Percentiles rank a stretch among this genome's conserved stretches.
Evolutionary conservation across 306 rosid species (phyloP).

Genomic region (Inga laurina): DNA sequence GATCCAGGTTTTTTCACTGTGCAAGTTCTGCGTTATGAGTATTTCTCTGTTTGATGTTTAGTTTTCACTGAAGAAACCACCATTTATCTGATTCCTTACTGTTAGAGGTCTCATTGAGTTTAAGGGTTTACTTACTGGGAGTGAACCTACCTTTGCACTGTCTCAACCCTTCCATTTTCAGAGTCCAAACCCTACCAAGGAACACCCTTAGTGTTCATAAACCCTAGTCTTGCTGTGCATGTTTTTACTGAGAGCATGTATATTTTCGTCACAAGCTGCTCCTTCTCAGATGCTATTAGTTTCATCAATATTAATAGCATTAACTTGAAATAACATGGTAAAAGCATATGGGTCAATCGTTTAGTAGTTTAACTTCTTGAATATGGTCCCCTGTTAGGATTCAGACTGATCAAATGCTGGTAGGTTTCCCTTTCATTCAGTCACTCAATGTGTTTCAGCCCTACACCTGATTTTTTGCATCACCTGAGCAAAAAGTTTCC

Average conservation of each 20-base stretch:
- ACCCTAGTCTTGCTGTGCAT: constrained; percentile 10
- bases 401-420: constrained; percentile 20
- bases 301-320: background rate
- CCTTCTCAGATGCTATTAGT: background rate
- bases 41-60: constrained; percentile 17
- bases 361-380: constrained; percentile 22
- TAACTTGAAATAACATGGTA: background rate
- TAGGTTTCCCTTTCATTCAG: constrained; percentile 13
- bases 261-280: constrained; percentile 13
- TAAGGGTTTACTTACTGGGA: constrained; percentile 5
- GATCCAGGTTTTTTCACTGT: constrained; percentile 26
- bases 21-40: constrained; percentile 24
- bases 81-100: constrained; percentile 4
- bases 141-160: constrained; percentile 8
- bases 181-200: background rate
- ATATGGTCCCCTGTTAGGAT: constrained; percentile 28
- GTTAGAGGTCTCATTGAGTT: background rate
- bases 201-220: constrained; percentile 2
- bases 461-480: constrained; percentile 22
- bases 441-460: constrained; percentile 19
- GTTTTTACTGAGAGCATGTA: background rate
- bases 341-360: background rate
- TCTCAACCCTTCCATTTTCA: background rate
- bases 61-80: background rate
- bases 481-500: background rate